Base-by-base conservation (phyloP, 2,329 filamentous ascomycete genomes). In the Colletotrichum sublineola region DNA sequence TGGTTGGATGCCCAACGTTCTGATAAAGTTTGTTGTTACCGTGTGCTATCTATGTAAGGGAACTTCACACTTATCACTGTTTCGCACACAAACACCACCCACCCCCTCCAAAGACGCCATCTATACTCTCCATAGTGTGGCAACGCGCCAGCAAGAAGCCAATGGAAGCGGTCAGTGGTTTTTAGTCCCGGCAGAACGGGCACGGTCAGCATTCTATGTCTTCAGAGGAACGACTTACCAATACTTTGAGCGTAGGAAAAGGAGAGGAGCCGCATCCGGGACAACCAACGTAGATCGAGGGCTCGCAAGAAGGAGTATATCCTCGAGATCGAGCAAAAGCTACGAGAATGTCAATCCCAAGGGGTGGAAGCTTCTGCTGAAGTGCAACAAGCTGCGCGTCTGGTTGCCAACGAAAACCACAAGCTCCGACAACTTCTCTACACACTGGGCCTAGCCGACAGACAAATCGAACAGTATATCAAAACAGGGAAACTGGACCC, bases 271-370 rank as follows among this genome's bases (percentile, higher is more conserved):
- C 90, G 92, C 70, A 91, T 94, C 75, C 88, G 93, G 75, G 91
- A 95, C 77, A 95, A 95, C 77, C 93, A 95, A 79, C 87, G 93
- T 68, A 90, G 92, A 74, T 94, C 91, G n/a, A 90, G 93, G 65
- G 92, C 92, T 57, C 88, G 92, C 46, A 87, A 91, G 74, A 93
- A 92, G 83, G 92, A 94, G 77, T 94, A 95, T 78, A 82, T 94
- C 50, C 85, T 90, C 73, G 91, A 93, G 67, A 86, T 94, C 38
- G 92, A 95, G 80, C 83, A 86, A 66, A 90, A 89, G 72, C 82
- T 92, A 69, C 87, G 90, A 58, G 82, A 83, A 64, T 93, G 88
- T 78, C 91, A 94, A 79, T 84, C 88, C 48, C 83, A 87, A 42
- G 92, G 93, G 24, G 86, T 93, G 61, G 88, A 92, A 77, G 92